Conservation (phyloP, 306 rosid species). For the Trifolium pratense region DNA sequence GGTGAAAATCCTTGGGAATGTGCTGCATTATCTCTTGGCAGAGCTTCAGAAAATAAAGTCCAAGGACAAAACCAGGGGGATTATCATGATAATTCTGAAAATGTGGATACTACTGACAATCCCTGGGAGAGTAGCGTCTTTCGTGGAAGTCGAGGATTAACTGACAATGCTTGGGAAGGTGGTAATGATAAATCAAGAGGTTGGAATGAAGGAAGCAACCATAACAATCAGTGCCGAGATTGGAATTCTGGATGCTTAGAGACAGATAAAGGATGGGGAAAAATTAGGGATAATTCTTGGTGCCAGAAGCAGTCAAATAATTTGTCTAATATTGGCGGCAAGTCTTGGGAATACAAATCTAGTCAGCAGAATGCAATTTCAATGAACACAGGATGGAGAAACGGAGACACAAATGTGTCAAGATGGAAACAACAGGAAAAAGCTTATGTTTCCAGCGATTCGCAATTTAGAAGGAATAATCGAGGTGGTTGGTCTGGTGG, state of each 20-base stretch:
- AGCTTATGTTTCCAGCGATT: constrained; percentile 42
- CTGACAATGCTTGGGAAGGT: constrained; percentile 53
- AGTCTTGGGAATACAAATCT: constrained; percentile 45
- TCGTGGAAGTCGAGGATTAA: constrained; percentile 42
- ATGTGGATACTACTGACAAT: constrained; percentile 43
- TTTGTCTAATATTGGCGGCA: constrained; percentile 34
- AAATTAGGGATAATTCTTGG: constrained; percentile 46
- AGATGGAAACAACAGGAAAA: constrained; percentile 52
- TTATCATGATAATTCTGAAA: constrained; percentile 30
- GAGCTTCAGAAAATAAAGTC: constrained; percentile 33
- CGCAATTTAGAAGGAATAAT: constrained; percentile 44
- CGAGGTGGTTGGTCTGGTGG: constrained; percentile 43
- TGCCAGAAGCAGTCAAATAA: constrained; percentile 42
- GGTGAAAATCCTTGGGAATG: constrained; percentile 54
- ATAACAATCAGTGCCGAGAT: constrained; percentile 12
- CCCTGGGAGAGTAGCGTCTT: constrained; percentile 57
- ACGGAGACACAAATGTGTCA: constrained; percentile 41
- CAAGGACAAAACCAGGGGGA: constrained; percentile 46
- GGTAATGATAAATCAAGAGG: constrained; percentile 43
- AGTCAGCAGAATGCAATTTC: constrained; percentile 43
- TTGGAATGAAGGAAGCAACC: constrained; percentile 43
- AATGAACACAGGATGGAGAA: constrained; percentile 50
- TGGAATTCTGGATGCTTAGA: constrained; percentile 43
- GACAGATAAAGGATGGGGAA: constrained; percentile 51
- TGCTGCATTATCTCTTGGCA: constrained; percentile 30